Percentiles rank a stretch among this genome's conserved stretches.
phyloP scores from a whole-genome alignment of 257 asterid genomes.

The Nicotiana tomentosiformis region DNA sequence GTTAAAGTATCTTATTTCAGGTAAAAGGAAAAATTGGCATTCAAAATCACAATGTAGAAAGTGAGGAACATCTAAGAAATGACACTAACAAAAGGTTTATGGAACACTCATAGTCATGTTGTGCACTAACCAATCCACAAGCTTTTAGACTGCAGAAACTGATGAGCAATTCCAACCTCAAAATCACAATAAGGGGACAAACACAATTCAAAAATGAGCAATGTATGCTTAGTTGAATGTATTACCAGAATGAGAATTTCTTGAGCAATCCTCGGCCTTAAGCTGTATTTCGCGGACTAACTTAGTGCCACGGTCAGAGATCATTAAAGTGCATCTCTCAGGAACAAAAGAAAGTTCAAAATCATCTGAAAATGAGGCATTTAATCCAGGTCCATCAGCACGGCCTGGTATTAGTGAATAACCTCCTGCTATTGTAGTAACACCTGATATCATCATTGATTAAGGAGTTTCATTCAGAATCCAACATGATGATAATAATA shows the following conservation, averaged over 20 bases:
- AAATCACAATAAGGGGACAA: constrained; percentile 4
- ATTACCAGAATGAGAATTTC: constrained; percentile 51
- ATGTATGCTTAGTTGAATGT: background rate
- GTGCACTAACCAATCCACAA: background rate
- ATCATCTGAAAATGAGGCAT: constrained; percentile 62
- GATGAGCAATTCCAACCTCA: background rate
- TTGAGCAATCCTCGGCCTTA: constrained; percentile 58
- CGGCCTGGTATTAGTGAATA: constrained; percentile 45
- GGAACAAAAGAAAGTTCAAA: constrained; percentile 57
- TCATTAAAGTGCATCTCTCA: constrained; percentile 62
- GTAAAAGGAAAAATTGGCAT: background rate
- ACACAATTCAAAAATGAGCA: background rate
- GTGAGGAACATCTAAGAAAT: background rate
- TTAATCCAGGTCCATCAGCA: constrained; percentile 59
- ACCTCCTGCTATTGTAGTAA: constrained; percentile 91
- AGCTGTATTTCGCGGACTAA: constrained; percentile 66
- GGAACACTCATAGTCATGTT: background rate
- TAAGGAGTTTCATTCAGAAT: background rate
- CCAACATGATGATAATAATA: background rate
- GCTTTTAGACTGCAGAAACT: background rate
- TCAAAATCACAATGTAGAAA: background rate
- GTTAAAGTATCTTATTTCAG: background rate
- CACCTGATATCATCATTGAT: constrained; percentile 42
- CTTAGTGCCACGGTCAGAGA: constrained; percentile 61
- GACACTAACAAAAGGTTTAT: background rate